Conservation (phyloP, 306 rosid genomes). For the Pyrus betulifolia region DNA sequence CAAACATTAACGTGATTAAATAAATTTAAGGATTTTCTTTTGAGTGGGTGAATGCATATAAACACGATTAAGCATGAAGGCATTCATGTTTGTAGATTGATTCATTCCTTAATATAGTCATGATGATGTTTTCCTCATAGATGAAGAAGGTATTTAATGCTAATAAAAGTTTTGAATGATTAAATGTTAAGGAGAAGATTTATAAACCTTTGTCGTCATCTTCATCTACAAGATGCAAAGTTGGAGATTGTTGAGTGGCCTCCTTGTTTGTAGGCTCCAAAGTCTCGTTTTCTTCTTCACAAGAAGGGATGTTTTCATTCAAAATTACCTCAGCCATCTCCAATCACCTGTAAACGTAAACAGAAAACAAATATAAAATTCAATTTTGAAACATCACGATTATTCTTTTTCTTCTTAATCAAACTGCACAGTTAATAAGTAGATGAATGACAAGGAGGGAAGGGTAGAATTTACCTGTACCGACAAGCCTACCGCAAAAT, state of each 20-base stretch:
- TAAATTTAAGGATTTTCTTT: neutral
- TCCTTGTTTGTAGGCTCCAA: slow-evolving; percentile 35
- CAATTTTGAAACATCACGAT: neutral
- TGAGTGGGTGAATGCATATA: neutral
- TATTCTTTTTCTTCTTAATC: neutral
- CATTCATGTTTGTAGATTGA: neutral
- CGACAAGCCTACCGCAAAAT: neutral
- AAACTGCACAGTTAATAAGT: neutral
- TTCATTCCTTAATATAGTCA: neutral
- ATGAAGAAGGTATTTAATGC: neutral
- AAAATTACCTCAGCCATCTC: slow-evolving; percentile 50
- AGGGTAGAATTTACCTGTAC: neutral
- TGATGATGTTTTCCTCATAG: neutral
- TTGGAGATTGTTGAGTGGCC: slow-evolving; percentile 28
- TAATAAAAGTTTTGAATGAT: neutral
- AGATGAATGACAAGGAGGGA: neutral
- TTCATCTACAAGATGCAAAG: slow-evolving; percentile 31
- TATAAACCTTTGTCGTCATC: slow-evolving; percentile 54
- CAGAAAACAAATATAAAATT: neutral
- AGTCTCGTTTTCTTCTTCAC: slow-evolving; percentile 34
- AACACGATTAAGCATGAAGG: neutral
- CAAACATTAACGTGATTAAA: neutral
- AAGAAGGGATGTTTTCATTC: slow-evolving; percentile 9
- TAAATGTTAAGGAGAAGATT: too few relatives aligned
- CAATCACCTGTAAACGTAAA: neutral